Evolutionary conservation across 164 flowering plant genomes (phyloP).

Genomic region (Umbellularia californica): DNA sequence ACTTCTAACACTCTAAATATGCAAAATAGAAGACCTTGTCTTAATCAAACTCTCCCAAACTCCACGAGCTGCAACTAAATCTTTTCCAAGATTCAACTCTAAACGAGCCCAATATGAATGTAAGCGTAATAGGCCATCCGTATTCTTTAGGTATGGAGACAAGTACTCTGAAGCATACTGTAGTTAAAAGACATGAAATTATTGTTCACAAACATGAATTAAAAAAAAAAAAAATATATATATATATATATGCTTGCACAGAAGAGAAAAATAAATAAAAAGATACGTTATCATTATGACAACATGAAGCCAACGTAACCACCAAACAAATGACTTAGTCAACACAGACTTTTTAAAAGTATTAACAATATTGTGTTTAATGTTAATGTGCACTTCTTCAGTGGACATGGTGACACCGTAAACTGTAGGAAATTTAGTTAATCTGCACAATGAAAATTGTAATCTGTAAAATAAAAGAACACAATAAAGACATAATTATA

Average conservation of each 20-base stretch:
- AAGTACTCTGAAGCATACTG: slow-evolving; percentile 86
- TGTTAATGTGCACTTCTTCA: not conserved
- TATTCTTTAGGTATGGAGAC: slow-evolving; percentile 53
- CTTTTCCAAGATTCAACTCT: slow-evolving; percentile 60
- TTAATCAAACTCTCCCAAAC: slow-evolving; percentile 96
- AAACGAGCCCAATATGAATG: slow-evolving; percentile 85
- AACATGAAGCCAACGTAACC: not conserved
- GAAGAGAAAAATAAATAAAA: not conserved
- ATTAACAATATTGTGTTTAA: not conserved
- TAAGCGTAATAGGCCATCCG: slow-evolving; percentile 52
- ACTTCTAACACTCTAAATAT: not conserved
- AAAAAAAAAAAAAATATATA: no score
- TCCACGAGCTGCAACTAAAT: slow-evolving; percentile 75
- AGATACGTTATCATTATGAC: not conserved
- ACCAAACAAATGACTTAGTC: not conserved
- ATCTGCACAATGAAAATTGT: no score
- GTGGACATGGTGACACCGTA: no score
- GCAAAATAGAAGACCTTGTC: slow-evolving; percentile 39
- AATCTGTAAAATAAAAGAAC: no score
- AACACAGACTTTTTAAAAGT: not conserved
- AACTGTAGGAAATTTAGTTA: no score
- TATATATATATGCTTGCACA: not conserved
- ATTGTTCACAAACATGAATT: not conserved
- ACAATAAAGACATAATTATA: no score
- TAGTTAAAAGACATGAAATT: not conserved